These are phyloP conservation scores for Wickerhamiella nectarea DNA, from an alignment of 805 yeast genomes.

Conservation along the genomic window DNA sequence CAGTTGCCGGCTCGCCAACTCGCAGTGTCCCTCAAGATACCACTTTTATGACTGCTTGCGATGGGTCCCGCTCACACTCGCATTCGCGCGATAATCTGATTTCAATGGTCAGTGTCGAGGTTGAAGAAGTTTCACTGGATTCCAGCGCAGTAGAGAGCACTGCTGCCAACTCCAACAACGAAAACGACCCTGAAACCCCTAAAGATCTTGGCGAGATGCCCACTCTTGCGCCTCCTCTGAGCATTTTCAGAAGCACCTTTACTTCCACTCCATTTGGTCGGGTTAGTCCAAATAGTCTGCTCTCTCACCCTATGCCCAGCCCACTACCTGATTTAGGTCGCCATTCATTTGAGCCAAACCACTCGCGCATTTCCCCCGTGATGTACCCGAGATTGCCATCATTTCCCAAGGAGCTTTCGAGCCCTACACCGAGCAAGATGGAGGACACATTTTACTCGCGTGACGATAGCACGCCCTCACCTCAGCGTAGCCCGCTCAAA, in stretches of 20 bases:
- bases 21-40: too few relatives aligned
- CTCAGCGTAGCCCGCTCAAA: background rate
- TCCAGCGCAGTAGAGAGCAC: background rate
- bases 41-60: too few relatives aligned
- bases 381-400: constrained; percentile 5
- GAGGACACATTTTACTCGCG: background rate
- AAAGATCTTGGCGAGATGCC: background rate
- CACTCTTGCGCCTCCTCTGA: background rate
- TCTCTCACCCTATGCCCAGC: constrained; percentile 3
- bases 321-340: constrained; percentile 3
- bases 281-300: background rate
- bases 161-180: background rate
- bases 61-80: background rate
- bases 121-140: background rate
- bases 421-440: background rate
- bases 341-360: background rate
- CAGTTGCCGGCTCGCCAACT: too few relatives aligned
- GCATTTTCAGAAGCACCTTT: constrained; percentile 1
- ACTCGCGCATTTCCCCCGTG: background rate
- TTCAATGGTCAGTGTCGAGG: constrained; percentile 4
- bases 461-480: background rate
- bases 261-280: constrained; percentile 4
- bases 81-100: background rate
- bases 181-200: constrained; percentile 5
- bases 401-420: constrained; percentile 1